A percentile compares a stretch with the other conserved stretches of the same genome.
These are phyloP conservation scores for Leccinum brunneo-olivaceum DNA, from an alignment of 1,284 basidiomycete species.

Conservation along the genomic window DNA sequence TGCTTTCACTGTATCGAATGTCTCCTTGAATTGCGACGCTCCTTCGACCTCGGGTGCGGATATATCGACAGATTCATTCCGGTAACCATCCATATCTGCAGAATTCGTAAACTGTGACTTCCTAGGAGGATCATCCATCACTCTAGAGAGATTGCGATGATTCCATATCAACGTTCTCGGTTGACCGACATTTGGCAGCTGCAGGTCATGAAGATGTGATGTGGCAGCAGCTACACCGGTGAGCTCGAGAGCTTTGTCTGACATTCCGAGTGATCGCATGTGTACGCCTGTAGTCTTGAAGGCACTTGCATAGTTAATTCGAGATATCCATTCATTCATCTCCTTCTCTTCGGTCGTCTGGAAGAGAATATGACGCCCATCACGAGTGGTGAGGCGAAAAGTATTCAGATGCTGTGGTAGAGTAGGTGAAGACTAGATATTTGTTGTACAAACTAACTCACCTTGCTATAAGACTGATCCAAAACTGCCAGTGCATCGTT, in stretches of 20 bases:
- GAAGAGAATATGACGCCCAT: constrained; percentile 78
- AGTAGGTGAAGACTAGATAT: constrained; percentile 8
- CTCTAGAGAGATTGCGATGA: constrained; percentile 25
- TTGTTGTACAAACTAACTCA: constrained; percentile 26
- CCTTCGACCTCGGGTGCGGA: constrained; percentile 48
- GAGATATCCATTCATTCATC: constrained; percentile 87
- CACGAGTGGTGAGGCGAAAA: constrained; percentile 73
- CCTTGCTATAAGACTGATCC: constrained; percentile 74
- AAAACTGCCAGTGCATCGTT: constrained; percentile 75
- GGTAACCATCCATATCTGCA: constrained; percentile 26
- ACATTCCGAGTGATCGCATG: constrained; percentile 72
- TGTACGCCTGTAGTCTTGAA: constrained; percentile 85
- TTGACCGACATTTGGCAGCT: constrained; percentile 29
- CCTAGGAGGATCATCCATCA: constrained; percentile 5
- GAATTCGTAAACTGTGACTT: constrained; percentile 19
- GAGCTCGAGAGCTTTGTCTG: constrained; percentile 62
- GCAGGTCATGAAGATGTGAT: constrained; percentile 67
- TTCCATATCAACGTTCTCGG: constrained; percentile 43
- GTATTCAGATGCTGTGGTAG: constrained; percentile 56
- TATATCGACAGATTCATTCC: constrained; percentile 36
- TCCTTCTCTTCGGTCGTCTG: constrained; percentile 70
- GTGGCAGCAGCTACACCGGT: constrained; percentile 80
- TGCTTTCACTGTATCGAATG: constrained; percentile 81
- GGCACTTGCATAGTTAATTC: constrained; percentile 91
- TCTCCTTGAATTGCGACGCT: constrained; percentile 65